Evolutionary conservation across 177 flowering plant genomes (phyloP).

Genomic region (Vitis hybrid): DNA sequence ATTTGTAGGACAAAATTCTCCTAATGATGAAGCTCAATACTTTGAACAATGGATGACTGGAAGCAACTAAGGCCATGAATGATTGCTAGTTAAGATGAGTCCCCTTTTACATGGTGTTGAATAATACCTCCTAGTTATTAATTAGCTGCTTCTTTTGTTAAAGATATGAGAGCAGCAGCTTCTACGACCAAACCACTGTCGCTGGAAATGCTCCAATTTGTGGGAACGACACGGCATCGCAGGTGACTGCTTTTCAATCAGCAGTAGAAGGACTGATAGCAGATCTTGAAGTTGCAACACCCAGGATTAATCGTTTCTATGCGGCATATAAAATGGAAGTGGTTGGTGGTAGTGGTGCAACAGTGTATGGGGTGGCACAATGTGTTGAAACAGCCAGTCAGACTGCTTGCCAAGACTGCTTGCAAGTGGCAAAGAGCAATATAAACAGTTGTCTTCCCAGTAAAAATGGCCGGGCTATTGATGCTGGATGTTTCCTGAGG

Average conservation of each 20-base stretch:
- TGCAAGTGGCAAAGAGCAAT: conserved; percentile 28
- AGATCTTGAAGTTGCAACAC: conserved; percentile 41
- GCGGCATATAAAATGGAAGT: conserved; percentile 30
- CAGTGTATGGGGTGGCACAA: conserved; percentile 44
- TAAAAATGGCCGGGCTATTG: conserved; percentile 38
- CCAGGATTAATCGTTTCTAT: conserved; percentile 34
- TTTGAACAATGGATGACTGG: too few species aligned
- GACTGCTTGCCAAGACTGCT: conserved; percentile 40
- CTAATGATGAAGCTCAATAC: too few species aligned
- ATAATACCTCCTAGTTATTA: too few species aligned
- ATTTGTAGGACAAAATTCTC: too few species aligned
- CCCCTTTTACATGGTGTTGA: too few species aligned
- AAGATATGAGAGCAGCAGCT: conserved; percentile 39
- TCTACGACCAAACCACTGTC: conserved; percentile 37
- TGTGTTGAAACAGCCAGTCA: conserved; percentile 34
- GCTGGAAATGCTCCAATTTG: conserved; percentile 30
- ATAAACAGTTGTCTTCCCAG: conserved; percentile 32
- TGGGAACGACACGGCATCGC: conserved; percentile 26
- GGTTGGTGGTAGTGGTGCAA: background rate
- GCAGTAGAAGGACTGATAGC: conserved; percentile 13
- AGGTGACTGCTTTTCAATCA: conserved; percentile 14
- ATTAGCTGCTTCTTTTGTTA: too few species aligned
- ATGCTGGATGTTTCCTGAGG: conserved; percentile 54
- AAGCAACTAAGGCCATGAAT: too few species aligned
- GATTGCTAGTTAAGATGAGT: too few species aligned